A percentile compares a stretch with the other conserved stretches of the same genome.
Conservation (phyloP, 495 filamentous ascomycete genomes). For the Neurospora hispaniola region DNA sequence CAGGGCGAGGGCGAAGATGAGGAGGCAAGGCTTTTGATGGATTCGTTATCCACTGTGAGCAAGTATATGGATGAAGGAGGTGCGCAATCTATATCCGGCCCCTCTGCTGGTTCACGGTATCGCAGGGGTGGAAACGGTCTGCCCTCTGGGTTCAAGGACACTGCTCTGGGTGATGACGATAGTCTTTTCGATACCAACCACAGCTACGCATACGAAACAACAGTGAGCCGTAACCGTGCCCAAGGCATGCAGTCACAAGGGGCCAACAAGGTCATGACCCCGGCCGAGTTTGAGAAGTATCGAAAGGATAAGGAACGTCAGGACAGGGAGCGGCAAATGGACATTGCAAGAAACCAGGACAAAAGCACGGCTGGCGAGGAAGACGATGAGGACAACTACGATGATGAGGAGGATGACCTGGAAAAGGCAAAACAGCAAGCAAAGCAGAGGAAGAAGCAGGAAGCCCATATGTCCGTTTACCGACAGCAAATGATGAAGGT, state of each 20-base stretch:
- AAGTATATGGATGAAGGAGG: conserved; percentile 26
- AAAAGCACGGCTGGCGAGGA: conserved; percentile 38
- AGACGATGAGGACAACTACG: conserved; percentile 47
- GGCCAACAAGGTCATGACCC: conserved; percentile 74
- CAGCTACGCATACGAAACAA: conserved; percentile 44
- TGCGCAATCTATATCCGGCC: not conserved
- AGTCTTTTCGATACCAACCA: conserved; percentile 39
- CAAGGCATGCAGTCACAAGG: conserved; percentile 28
- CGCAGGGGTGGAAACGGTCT: conserved; percentile 24
- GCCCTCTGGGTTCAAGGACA: conserved; percentile 13
- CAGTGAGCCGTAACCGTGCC: conserved; percentile 34
- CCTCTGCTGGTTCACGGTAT: conserved; percentile 21
- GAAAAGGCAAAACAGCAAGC: conserved; percentile 63
- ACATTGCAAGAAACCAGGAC: conserved; percentile 12
- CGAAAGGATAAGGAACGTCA: conserved; percentile 66
- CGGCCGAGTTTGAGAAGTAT: conserved; percentile 77
- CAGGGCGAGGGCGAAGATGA: conserved; percentile 48
- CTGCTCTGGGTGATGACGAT: conserved; percentile 30
- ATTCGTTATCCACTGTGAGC: conserved; percentile 45
- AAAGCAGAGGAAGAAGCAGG: conserved; percentile 75
- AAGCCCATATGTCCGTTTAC: conserved; percentile 83
- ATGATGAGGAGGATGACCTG: conserved; percentile 77
- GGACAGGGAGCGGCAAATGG: conserved; percentile 55
- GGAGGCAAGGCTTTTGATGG: conserved; percentile 54
- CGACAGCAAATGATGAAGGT: conserved; percentile 97